Evolutionary conservation across 257 asterid species (phyloP).

Genomic region (Salvia rosmarinus): DNA sequence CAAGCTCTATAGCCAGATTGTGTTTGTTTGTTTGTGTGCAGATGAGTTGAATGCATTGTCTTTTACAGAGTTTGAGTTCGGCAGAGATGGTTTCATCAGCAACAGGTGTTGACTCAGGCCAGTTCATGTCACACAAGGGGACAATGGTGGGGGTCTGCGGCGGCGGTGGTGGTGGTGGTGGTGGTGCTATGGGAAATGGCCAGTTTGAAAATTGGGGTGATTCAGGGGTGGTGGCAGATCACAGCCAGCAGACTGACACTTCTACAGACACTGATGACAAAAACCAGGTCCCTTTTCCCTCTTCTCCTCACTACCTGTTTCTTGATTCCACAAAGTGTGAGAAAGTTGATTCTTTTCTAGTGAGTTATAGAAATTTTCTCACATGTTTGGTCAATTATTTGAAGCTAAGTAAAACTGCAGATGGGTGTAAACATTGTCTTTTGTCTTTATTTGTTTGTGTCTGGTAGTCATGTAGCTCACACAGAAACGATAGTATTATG

Average conservation of each 20-base stretch:
- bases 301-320: slow-evolving; percentile 7
- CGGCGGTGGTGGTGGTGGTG: slow-evolving; percentile 46
- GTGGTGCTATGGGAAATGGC: slow-evolving; percentile 58
- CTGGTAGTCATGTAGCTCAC: background rate
- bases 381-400: slow-evolving; percentile 8
- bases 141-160: slow-evolving; percentile 42
- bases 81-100: slow-evolving; percentile 65
- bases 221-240: slow-evolving; percentile 49
- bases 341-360: slow-evolving; percentile 20
- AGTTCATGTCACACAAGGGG: slow-evolving; percentile 48
- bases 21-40: background rate
- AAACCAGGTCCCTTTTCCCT: slow-evolving; percentile 40
- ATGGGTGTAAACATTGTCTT: background rate
- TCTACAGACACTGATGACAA: slow-evolving; percentile 58
- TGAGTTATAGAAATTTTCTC: background rate
- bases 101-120: slow-evolving; percentile 54
- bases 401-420: background rate
- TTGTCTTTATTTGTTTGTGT: background rate
- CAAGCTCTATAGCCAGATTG: background rate
- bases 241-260: slow-evolving; percentile 55
- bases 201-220: slow-evolving; percentile 54
- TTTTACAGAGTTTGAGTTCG: slow-evolving; percentile 63
- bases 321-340: background rate
- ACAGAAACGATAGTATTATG: background rate
- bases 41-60: background rate